Evolutionary conservation across 768 basidiomycete species (phyloP).

Genomic region (Trichaptum fuscoviolaceum): DNA sequence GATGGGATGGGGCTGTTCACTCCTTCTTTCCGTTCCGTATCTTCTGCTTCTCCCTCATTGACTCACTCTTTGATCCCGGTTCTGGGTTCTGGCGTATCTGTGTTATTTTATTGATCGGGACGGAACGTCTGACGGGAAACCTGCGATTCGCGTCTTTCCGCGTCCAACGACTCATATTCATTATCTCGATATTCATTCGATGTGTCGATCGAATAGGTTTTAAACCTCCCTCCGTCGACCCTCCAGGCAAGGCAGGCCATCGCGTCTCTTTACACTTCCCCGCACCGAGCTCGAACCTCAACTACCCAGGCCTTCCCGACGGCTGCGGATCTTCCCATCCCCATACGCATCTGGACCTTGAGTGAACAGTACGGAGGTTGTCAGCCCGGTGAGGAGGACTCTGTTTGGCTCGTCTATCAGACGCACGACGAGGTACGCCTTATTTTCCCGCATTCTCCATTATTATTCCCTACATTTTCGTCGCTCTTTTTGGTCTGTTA

Average conservation of each 20-base stretch:
- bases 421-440: constrained; percentile 56
- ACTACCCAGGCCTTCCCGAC: not conserved
- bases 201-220: not conserved
- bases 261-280: not conserved
- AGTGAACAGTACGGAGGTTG: constrained; percentile 26
- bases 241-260: not conserved
- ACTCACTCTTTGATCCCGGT: no score
- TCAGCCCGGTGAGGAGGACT: constrained; percentile 23
- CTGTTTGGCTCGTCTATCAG: constrained; percentile 52
- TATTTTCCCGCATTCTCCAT: constrained; percentile 8
- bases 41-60: not conserved
- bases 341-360: constrained; percentile 46
- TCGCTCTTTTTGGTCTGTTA: not conserved
- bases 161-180: not conserved
- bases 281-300: not conserved
- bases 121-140: not conserved
- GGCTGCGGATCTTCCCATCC: constrained; percentile 17
- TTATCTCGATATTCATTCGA: not conserved
- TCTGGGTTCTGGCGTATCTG: no score
- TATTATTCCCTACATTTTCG: constrained; percentile 3
- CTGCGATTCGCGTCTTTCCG: not conserved
- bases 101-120: no score
- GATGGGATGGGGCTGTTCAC: not conserved
- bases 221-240: constrained; percentile 2
- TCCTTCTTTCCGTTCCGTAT: not conserved